A percentile compares a stretch with the other conserved stretches of the same genome.
Conservation (phyloP, 129 eudicot species). For the Flaveria brownii region DNA sequence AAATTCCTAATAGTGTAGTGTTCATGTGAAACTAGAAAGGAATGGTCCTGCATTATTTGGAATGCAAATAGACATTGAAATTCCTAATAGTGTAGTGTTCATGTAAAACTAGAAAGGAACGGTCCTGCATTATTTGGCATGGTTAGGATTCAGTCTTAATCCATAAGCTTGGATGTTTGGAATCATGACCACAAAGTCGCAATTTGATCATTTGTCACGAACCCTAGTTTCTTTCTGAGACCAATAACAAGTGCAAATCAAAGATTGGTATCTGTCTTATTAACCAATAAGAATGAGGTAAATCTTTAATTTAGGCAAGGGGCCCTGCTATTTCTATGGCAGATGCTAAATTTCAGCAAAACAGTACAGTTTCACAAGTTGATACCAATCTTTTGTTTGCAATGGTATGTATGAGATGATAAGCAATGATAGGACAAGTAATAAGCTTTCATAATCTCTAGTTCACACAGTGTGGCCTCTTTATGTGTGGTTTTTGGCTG, state of each 20-base stretch:
- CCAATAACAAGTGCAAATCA: neutral
- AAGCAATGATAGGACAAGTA: neutral
- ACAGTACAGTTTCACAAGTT: neutral
- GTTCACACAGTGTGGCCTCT: neutral
- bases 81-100: neutral
- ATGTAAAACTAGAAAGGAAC: neutral
- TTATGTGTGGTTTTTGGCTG: too few relatives aligned
- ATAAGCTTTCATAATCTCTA: neutral
- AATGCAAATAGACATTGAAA: slow-evolving; percentile 4
- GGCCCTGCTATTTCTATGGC: neutral
- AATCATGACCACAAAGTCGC: neutral
- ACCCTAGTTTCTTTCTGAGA: slow-evolving; percentile 8
- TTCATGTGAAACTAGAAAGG: neutral
- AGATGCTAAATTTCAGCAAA: neutral
- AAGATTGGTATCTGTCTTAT: neutral
- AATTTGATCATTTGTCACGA: neutral
- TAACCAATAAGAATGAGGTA: neutral
- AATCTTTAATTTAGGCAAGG: slow-evolving; percentile 15
- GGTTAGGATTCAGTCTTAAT: slow-evolving; percentile 20
- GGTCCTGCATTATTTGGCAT: slow-evolving; percentile 23
- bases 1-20: neutral
- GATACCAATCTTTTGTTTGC: neutral
- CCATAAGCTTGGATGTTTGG: slow-evolving; percentile 19
- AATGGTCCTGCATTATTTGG: slow-evolving; percentile 9
- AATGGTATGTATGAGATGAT: slow-evolving; percentile 6